These are phyloP conservation scores for Nematocida displodere DNA, from an alignment of 371 early-diverging fungal species.

Conservation along the genomic window DNA sequence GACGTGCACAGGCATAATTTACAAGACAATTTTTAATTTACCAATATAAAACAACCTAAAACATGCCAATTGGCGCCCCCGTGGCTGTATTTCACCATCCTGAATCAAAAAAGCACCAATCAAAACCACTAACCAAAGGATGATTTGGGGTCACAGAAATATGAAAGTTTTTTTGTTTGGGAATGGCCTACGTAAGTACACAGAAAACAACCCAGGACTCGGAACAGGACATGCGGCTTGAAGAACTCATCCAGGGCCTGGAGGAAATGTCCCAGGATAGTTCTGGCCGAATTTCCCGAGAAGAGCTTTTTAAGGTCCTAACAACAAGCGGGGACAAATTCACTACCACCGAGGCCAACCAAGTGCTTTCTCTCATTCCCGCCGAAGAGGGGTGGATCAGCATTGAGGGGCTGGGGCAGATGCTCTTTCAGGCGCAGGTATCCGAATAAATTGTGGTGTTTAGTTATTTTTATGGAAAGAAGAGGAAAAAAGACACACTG, in stretches of 20 bases:
- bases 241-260: conserved; percentile 1
- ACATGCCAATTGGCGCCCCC: too few relatives aligned
- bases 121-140: too few relatives aligned
- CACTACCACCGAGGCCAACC: conserved; percentile 21
- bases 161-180: conserved; percentile 20
- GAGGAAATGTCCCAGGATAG: not conserved
- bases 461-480: not conserved
- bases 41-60: too few relatives aligned
- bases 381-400: conserved; percentile 1
- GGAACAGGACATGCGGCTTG: conserved; percentile 6
- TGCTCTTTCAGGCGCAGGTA: not conserved
- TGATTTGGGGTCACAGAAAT: not conserved
- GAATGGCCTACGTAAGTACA: conserved; percentile 36
- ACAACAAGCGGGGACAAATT: conserved; percentile 21
- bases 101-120: too few relatives aligned
- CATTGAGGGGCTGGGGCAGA: not conserved
- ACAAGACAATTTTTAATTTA: too few relatives aligned
- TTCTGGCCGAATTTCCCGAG: conserved; percentile 15
- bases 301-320: conserved; percentile 30
- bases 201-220: not conserved
- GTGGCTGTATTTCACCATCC: too few relatives aligned
- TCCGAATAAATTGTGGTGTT: not conserved
- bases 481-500: conserved; percentile 25
- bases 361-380: conserved; percentile 29
- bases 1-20: too few relatives aligned